Evolutionary conservation across 2,329 filamentous ascomycete genomes (phyloP), one percentile per base, ranked within the genome.

Genomic region (Exophiala bonariae): DNA sequence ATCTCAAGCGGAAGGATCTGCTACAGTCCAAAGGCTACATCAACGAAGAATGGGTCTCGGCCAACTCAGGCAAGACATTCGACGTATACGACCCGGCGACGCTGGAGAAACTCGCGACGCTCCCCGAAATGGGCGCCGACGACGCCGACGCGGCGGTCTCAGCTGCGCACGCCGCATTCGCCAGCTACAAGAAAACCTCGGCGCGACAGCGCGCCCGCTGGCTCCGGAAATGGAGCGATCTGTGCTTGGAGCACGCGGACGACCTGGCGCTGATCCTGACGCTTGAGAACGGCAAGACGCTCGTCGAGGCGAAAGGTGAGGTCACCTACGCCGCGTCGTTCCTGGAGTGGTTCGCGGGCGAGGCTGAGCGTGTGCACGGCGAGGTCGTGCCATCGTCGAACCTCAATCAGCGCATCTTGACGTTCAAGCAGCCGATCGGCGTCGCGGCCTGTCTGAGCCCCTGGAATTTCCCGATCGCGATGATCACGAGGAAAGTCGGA

Each of bases 51-150:
- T 97, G 91, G 89, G 81, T 95, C 54, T 78, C 80, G 59, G 88
- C 92, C 59, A 81, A 82, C 63, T 95, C 89, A 0, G 89, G 90
- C 65, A 85, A 93, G 79, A 96, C 89, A 33, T 99, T 97, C 68
- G 84, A 92, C 65, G 88, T 97, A 51, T 49, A 47, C 18, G 89
- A 99, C 66, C 93, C 93, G 5, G 85, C 89, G 1, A 89, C 88
- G 9, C 87, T 87, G 58, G 79, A 86, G 58, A 69, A 87, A 26
- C 90, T 97, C 60, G 90, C 89, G 47, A 88, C 82, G 13, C 85
- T 86, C 63, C 90, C 93, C 54, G 72, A 97, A 63, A 93, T 93
- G 77, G 80, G 84, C 58, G 75, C 77, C 52, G 73, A 80, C 58
- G 93, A 99, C 65, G 86, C 87, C 33, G 79, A 90, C 63, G 76